Evolutionary conservation across 805 yeast genomes (phyloP), one percentile per base, ranked within the genome.

Genomic region (Ogataea parapolymorpha): DNA sequence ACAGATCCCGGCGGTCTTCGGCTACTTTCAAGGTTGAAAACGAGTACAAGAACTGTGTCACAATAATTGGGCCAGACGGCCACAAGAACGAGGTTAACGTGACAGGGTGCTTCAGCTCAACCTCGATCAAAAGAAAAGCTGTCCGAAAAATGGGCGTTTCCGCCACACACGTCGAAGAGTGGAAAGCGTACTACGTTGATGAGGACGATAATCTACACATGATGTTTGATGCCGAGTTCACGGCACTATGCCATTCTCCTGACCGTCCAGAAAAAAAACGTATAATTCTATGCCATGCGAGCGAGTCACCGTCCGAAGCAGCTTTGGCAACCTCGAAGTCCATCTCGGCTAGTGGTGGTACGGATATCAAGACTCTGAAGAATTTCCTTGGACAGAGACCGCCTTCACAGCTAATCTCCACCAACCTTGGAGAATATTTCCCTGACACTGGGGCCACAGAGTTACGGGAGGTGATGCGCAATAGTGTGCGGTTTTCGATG

Each of bases 381-480:
- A 71, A 67, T 41, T 74, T 85, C 44, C 82, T 82, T 61, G 95
- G 95, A 17, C 96, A 87, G 61, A 72, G 99, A 55, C 99, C 99
- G 6, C 90, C 98, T 1, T 82, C 93, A 45, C 95, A 88, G 57
- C 74, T 90, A 52, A 93, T 91, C 46, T 86, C 97, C 2, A 80
- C 90, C 2, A 88, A 91, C 56, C 67, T 91, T 49, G 82, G 89
- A 2, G 95, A 90, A 48, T 91, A 86, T 61, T 93, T 93, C 70
- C 99, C 99, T 0, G 83, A 81, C 28, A 81, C 95, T 0, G 81
- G 78, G 17, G 75, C 79, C 37, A 71, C 74, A 32, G 82, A 82
- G 42, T 71, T 93, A 47, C 84, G 84, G 46, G 80, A 82, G 42
- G 90, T 96, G 2, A 76, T 90, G 32, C 68, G 95, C 15, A 89